Conservation (phyloP, 1,284 basidiomycete species). For the Ceratobasidium sp. region DNA sequence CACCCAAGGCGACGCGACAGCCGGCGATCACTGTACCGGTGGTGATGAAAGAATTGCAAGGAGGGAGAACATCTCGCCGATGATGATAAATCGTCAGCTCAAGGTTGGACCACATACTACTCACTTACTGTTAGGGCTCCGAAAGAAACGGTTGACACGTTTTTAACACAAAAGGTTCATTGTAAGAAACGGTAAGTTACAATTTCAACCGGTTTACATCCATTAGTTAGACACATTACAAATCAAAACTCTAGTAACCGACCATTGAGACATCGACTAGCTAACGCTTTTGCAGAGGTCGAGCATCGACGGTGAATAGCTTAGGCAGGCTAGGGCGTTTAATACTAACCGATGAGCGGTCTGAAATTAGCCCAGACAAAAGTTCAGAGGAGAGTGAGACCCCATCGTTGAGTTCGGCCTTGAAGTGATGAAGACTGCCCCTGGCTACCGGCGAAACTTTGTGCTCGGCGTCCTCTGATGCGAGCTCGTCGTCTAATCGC, state of each 20-base stretch:
- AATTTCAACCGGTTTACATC: slow-evolving; percentile 5
- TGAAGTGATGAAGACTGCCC: slow-evolving; percentile 1
- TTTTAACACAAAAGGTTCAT: slow-evolving; percentile 1
- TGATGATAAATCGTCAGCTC: no score
- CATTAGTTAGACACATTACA: slow-evolving; percentile 8
- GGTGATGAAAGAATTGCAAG: slow-evolving; percentile 40
- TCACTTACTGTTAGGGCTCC: slow-evolving; percentile 28
- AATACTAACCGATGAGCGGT: background rate
- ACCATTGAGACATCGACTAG: background rate
- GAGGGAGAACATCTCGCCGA: no score
- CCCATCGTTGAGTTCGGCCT: background rate
- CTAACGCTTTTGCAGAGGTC: background rate
- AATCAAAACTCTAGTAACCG: background rate
- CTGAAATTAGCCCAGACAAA: background rate
- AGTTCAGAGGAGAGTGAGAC: background rate
- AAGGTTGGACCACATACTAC: no score
- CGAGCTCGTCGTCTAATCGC: background rate
- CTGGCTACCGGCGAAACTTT: background rate
- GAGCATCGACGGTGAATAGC: background rate
- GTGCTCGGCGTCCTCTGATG: background rate
- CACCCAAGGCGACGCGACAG: slow-evolving; percentile 21
- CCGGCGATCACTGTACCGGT: slow-evolving; percentile 25
- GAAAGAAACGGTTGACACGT: slow-evolving; percentile 7
- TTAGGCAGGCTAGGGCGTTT: background rate
- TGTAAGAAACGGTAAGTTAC: slow-evolving; percentile 3